A percentile compares a stretch with the other conserved stretches of the same genome.
These are phyloP conservation scores for Nitzschia putrida DNA, from an alignment of 108 stramenopile genomes.

Conservation along the genomic window DNA sequence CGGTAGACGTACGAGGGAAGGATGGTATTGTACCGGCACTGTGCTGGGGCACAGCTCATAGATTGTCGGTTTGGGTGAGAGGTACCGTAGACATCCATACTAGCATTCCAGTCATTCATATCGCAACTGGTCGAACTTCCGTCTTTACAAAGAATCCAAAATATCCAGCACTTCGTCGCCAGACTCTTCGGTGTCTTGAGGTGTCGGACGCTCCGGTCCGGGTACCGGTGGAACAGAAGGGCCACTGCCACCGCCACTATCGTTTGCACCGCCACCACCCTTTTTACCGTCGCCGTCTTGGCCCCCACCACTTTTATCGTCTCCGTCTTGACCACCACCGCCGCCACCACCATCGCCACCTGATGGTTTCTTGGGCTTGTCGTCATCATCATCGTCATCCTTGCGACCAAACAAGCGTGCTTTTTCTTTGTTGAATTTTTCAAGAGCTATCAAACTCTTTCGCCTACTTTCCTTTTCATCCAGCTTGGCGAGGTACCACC, in stretches of 20 bases:
- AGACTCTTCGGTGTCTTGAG: slow-evolving; percentile 5
- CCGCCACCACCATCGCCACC: slow-evolving; percentile 24
- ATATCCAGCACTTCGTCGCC: slow-evolving; percentile 31
- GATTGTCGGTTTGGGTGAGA: no score
- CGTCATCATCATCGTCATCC: slow-evolving; percentile 40
- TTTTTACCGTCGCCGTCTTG: slow-evolving; percentile 38
- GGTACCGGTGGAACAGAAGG: no score
- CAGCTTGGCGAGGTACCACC: no score
- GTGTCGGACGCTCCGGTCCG: neutral
- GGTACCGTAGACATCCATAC: no score
- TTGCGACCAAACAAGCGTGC: slow-evolving; percentile 42
- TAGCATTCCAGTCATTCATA: neutral
- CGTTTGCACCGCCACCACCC: slow-evolving; percentile 13
- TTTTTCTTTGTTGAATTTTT: slow-evolving; percentile 43
- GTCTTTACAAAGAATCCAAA: slow-evolving; percentile 32
- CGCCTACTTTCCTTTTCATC: slow-evolving; percentile 1
- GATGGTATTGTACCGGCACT: neutral
- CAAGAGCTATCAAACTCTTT: slow-evolving; percentile 42
- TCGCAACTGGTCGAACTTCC: neutral
- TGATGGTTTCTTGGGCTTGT: slow-evolving; percentile 19
- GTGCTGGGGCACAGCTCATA: neutral
- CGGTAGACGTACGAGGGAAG: neutral
- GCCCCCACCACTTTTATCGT: slow-evolving; percentile 32
- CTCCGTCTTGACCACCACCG: slow-evolving; percentile 34
- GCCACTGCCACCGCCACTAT: slow-evolving; percentile 14